Evolutionary conservation across 2,329 filamentous ascomycete species (phyloP).

Genomic region (Aspergillus clavatus): DNA sequence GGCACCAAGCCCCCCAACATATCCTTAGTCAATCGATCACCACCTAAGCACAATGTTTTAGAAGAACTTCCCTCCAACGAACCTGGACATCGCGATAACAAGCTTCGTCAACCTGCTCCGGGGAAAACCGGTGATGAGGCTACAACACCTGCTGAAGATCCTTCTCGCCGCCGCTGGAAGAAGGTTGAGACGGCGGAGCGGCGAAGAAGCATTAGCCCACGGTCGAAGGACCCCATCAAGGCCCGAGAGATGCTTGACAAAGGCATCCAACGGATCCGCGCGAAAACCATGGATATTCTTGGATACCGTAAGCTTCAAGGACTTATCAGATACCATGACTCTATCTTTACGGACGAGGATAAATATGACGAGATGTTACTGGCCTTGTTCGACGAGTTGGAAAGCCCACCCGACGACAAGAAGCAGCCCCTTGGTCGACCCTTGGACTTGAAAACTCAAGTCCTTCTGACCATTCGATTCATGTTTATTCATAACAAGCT

Average conservation of each 20-base stretch:
- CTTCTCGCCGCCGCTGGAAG: conserved; percentile 28
- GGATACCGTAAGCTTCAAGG: conserved; percentile 42
- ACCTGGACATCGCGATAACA: conserved; percentile 25
- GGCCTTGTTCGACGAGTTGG: conserved; percentile 36
- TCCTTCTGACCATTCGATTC: conserved; percentile 38
- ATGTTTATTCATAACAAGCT: conserved; percentile 35
- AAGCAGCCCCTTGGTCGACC: conserved; percentile 20
- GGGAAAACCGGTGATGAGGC: conserved; percentile 13
- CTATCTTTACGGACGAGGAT: conserved; percentile 31
- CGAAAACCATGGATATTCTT: conserved; percentile 36
- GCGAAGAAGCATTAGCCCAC: conserved; percentile 33
- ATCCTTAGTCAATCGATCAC: conserved; percentile 18
- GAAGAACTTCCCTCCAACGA: conserved; percentile 40
- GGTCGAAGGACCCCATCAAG: conserved; percentile 35
- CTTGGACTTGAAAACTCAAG: conserved; percentile 39
- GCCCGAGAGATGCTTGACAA: conserved; percentile 37
- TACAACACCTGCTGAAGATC: conserved; percentile 17
- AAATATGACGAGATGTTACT: conserved; percentile 37
- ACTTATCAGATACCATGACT: conserved; percentile 35
- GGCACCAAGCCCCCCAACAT: conserved; percentile 13
- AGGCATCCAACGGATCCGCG: conserved; percentile 33
- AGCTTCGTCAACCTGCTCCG: conserved; percentile 16
- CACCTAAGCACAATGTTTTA: conserved; percentile 27
- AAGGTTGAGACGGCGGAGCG: conserved; percentile 27
- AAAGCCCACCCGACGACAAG: conserved; percentile 28